Evolutionary conservation across 2,329 filamentous ascomycete genomes (phyloP), one percentile per base, ranked within the genome.

Genomic region (Colletotrichum gloeosporioides): DNA sequence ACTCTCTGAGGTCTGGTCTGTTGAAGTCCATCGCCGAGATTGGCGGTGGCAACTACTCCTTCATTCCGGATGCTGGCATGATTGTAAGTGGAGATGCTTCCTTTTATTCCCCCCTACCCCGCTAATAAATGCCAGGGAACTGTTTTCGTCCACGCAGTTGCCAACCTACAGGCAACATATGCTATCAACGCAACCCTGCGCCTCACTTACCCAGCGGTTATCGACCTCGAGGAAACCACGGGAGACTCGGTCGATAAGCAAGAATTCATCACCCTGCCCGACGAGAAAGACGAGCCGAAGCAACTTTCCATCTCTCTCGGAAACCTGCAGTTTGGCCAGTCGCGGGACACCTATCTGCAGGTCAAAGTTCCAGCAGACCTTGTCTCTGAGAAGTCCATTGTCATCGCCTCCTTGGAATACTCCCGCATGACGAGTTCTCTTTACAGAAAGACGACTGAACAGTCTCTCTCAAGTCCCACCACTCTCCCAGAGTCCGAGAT

Each of bases 1-100:
- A 90, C 77, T 63, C 79, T 2, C 82, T 91, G 39, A 80, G 82
- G 8, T 90, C 91, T 0, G 89, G 88, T 0, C 83, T 93, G 22
- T 84, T 93, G 70, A 91, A 92, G 82, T 90, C 90, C 3, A 90
- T 93, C 63, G 88, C 91, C 2, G 91, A 93, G 79, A 83, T 89
- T 64, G 88, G 89, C 0, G 84, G 87, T 4, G 92, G 92, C 2
- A 91, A 88, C 80, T 93, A 91, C 73, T 85, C 90, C 10, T 93
- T 92, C 77, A 93, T 93, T 22, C 89, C 91, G 0, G 91, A 93
- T 70, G 88, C 90, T 0, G 89, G 90, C 75, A 92, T 93, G 90
- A 90, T 93, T 75, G 86, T 87, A 77, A 73, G 84, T 78, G 32
- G 4, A 57, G 1, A 63, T 5, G 13, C 0, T 6, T 29, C 1